These are phyloP conservation scores for Elongisporangium prolatum DNA, from an alignment of 352 stramenopile genomes.

Conservation along the genomic window DNA sequence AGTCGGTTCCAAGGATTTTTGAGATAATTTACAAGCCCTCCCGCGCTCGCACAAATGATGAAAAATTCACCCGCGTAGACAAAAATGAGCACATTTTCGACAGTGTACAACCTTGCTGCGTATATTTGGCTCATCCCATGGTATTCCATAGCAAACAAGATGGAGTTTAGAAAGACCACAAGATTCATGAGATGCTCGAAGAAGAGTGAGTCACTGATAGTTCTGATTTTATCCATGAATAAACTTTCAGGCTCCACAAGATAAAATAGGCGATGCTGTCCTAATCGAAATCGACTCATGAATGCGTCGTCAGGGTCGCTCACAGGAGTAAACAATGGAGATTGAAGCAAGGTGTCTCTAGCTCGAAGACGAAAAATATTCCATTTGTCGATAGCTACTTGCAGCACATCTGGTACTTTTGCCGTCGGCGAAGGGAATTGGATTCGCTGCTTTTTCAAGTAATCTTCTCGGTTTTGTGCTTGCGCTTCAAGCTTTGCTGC, in stretches of 20 bases:
- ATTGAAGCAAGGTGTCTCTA: constrained; percentile 36
- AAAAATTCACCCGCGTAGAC: constrained; percentile 71
- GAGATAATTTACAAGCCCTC: constrained; percentile 61
- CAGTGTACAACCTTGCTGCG: constrained; percentile 48
- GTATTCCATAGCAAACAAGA: constrained; percentile 77
- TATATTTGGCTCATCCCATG: constrained; percentile 60
- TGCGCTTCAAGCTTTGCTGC: constrained; percentile 22
- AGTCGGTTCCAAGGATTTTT: constrained; percentile 81
- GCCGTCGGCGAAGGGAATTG: constrained; percentile 55
- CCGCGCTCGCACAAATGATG: constrained; percentile 43
- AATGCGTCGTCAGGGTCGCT: constrained; percentile 53
- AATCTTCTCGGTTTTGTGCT: constrained; percentile 23
- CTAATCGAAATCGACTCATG: constrained; percentile 45
- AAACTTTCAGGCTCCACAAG: constrained; percentile 42
- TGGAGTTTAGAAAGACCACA: constrained; percentile 67
- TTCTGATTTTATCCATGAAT: constrained; percentile 43
- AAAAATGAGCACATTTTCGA: constrained; percentile 65
- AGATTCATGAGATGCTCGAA: constrained; percentile 81
- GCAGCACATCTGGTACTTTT: constrained; percentile 55
- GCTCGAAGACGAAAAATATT: constrained; percentile 19
- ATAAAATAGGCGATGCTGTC: constrained; percentile 63
- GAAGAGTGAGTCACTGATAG: constrained; percentile 41
- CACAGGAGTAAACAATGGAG: constrained; percentile 36
- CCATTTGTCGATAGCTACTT: constrained; percentile 37
- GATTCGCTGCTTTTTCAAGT: constrained; percentile 43